Evolutionary conservation across 805 yeast species (phyloP).

Genomic region (Ogataea pini): DNA sequence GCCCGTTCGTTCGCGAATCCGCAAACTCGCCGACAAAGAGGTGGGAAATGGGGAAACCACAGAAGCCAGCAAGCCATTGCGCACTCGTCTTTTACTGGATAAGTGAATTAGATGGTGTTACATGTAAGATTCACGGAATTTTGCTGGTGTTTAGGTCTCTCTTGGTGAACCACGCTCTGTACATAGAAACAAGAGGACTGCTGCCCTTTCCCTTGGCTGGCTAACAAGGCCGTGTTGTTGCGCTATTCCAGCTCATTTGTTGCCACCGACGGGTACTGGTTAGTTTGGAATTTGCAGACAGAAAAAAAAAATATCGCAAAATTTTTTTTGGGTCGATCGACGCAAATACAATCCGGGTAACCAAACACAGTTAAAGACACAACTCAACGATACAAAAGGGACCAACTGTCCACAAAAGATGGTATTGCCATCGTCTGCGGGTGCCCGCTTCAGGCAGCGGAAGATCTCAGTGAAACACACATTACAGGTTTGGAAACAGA

Average conservation of each 20-base stretch:
- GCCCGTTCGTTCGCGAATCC: slow-evolving; percentile 5
- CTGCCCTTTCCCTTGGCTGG: slow-evolving; percentile 5
- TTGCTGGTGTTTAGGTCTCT: slow-evolving; percentile 8
- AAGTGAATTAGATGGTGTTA: background rate
- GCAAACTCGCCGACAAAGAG: slow-evolving; percentile 3
- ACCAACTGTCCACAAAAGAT: slow-evolving; percentile 17
- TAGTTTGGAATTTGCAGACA: slow-evolving; percentile 7
- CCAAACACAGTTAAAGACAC: background rate
- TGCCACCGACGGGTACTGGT: slow-evolving; percentile 8
- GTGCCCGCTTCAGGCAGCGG: slow-evolving; percentile 87
- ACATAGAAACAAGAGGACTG: slow-evolving; percentile 11
- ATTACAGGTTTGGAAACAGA: slow-evolving; percentile 71
- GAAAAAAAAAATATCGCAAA: background rate
- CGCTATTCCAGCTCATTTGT: slow-evolving; percentile 7
- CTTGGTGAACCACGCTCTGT: slow-evolving; percentile 10
- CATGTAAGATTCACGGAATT: slow-evolving; percentile 1
- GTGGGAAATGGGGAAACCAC: slow-evolving; percentile 6
- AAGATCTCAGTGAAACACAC: slow-evolving; percentile 92
- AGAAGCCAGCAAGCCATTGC: slow-evolving; percentile 9
- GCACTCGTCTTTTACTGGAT: slow-evolving; percentile 9
- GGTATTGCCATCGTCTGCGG: slow-evolving; percentile 43
- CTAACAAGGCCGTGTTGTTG: slow-evolving; percentile 7
- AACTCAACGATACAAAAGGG: background rate
- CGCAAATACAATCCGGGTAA: slow-evolving; percentile 4
- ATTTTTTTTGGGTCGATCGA: slow-evolving; percentile 2